phyloP scores from a whole-genome alignment of 495 filamentous ascomycete species.

The Bryoglossum gracile region DNA sequence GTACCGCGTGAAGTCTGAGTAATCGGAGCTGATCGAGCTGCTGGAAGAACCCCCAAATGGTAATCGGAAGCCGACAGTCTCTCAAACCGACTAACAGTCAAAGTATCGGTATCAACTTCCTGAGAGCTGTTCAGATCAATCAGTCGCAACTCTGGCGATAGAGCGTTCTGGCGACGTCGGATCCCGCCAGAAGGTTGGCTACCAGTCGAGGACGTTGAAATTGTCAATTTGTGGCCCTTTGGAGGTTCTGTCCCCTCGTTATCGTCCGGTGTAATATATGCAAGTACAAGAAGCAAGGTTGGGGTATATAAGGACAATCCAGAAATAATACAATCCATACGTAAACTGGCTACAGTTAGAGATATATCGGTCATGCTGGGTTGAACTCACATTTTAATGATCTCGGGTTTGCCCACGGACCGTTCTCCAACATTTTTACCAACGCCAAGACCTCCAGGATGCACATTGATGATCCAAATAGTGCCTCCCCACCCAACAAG shows the following conservation, averaged over 20 bases:
- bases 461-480: constrained; percentile 90
- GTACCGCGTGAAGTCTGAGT: constrained; percentile 56
- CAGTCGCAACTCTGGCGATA: constrained; percentile 80
- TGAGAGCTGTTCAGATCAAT: constrained; percentile 79
- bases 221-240: constrained; percentile 28
- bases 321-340: constrained; percentile 93
- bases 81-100: constrained; percentile 79
- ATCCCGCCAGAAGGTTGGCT: constrained; percentile 51
- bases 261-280: constrained; percentile 67
- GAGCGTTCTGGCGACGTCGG: constrained; percentile 62
- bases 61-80: constrained; percentile 86
- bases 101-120: constrained; percentile 67
- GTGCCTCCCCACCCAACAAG: constrained; percentile 93
- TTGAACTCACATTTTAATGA: constrained; percentile 85
- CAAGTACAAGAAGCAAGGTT: constrained; percentile 80
- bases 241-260: constrained; percentile 9
- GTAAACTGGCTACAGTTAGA: constrained; percentile 55
- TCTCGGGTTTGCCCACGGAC: constrained; percentile 73
- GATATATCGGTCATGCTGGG: too few relatives aligned
- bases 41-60: constrained; percentile 76
- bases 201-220: constrained; percentile 36
- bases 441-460: constrained; percentile 60
- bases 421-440: constrained; percentile 65
- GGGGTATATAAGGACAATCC: constrained; percentile 96
- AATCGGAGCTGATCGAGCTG: constrained; percentile 52